Evolutionary conservation across 2,329 filamentous ascomycete species (phyloP).

Genomic region (Paecilomyces dactylethromorphus): DNA sequence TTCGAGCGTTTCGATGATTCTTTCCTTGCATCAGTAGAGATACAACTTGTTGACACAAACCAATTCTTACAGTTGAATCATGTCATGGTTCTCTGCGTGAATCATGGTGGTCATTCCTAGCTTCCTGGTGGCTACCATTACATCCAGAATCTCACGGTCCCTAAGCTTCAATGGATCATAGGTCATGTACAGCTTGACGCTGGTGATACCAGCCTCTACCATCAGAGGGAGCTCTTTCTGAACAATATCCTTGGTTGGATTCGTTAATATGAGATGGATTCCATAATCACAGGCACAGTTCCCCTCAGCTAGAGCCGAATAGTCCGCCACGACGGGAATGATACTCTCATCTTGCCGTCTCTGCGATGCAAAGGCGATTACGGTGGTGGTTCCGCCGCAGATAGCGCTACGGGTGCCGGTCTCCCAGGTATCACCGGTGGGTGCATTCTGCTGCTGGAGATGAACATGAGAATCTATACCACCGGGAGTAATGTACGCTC

Average conservation of each 20-base stretch:
- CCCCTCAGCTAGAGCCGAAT: constrained; percentile 38
- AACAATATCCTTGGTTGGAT: constrained; percentile 22
- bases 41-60: neutral
- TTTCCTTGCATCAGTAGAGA: constrained; percentile 14
- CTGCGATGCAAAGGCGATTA: constrained; percentile 53
- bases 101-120: constrained; percentile 40
- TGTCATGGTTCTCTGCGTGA: constrained; percentile 41
- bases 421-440: constrained; percentile 41
- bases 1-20: constrained; percentile 33
- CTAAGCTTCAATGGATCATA: constrained; percentile 32
- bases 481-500: constrained; percentile 41
- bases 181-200: constrained; percentile 39
- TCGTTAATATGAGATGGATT: constrained; percentile 40
- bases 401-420: constrained; percentile 50
- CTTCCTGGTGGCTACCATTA: constrained; percentile 13
- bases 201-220: constrained; percentile 28
- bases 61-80: constrained; percentile 28
- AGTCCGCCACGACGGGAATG: constrained; percentile 40
- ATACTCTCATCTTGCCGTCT: constrained; percentile 40
- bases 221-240: constrained; percentile 24
- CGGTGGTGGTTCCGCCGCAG: constrained; percentile 53
- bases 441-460: constrained; percentile 30
- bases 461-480: constrained; percentile 44
- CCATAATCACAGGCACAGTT: constrained; percentile 53
- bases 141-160: constrained; percentile 23